Base-by-base conservation (phyloP, 2,329 filamentous ascomycete genomes). In the Trichoderma lentiforme region DNA sequence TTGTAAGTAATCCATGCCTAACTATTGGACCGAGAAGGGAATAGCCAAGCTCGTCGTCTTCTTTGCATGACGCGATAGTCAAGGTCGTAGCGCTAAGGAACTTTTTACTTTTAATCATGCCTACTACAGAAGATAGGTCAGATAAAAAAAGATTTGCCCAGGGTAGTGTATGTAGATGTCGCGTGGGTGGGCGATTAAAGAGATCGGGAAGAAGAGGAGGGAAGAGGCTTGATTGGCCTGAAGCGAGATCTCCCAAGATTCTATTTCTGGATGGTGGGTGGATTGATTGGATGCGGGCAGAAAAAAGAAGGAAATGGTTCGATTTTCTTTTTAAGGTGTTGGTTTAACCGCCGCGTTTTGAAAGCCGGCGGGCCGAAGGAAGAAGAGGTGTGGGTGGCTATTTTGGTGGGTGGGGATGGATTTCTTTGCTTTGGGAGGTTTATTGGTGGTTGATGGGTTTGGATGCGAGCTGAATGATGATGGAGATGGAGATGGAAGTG, bases 331-430 rank as follows among this genome's bases (percentile, higher is more conserved):
- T n/a, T 8, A 30, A 51, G 9, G 18, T 34, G n/a, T 32, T 60
- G 32, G 11, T 60, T 60, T 60, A 66, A 66, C 63, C 63, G 63
- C 63, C 63, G 56, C 28, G 56, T 30, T 60, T 61, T 61, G 30
- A n/a, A 9, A 26, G 32, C 58, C 58, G 58, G 58, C 63, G 63
- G 63, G 47, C 63, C 63, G 47, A 53, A 53, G 47, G 63, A 66
- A 39, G 47, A 56, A 36, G 6, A 43, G 39, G 57, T 53, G 63
- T 56, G 63, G 63, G 47, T n/a, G n/a, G n/a, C 30, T 28, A 43
- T 60, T 60, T 62, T 60, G 11, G 47, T 24, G n/a, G 47, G 47
- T 11, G 21, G 11, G 21, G 47, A 18, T 43, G 34, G 34, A 14
- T 18, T 43, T 1, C 3, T 47, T 47, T 21, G 47, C 11, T 24